Evolutionary conservation across 2,329 filamentous ascomycete species (phyloP).

Genomic region (Diplodia mutila): DNA sequence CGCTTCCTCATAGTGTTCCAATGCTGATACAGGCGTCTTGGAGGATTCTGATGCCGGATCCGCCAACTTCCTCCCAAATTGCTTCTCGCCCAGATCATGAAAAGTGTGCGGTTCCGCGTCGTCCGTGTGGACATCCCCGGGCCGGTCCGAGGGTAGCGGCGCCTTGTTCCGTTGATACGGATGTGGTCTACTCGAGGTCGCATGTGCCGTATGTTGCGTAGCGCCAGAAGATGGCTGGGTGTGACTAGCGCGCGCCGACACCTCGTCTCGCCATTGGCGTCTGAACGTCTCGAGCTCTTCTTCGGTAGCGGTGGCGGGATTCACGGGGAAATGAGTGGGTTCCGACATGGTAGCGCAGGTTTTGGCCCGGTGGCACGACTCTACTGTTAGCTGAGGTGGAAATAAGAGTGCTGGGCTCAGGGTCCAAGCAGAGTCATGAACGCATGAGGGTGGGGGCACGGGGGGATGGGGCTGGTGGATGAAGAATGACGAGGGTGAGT

Average conservation of each 20-base stretch:
- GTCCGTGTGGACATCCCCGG: conserved; percentile 36
- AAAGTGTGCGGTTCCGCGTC: conserved; percentile 47
- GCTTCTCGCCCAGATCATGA: conserved; percentile 52
- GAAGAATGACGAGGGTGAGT: conserved; percentile 12
- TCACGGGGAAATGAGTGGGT: background rate
- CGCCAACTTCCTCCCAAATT: conserved; percentile 49
- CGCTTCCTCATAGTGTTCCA: conserved; percentile 91
- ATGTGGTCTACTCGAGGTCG: conserved; percentile 29
- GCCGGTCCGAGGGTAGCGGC: conserved; percentile 19
- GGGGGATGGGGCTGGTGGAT: background rate
- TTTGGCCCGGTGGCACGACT: background rate
- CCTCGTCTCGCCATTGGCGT: conserved; percentile 82
- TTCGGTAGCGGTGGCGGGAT: conserved; percentile 39
- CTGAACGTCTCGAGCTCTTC: conserved; percentile 85
- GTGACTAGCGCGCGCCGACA: conserved; percentile 54
- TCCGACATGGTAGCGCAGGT: conserved; percentile 1
- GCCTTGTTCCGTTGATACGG: conserved; percentile 33
- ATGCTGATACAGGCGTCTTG: conserved; percentile 69
- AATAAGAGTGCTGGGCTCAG: background rate
- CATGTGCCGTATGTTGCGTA: background rate
- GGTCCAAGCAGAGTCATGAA: conserved; percentile 1
- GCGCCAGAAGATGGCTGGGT: conserved; percentile 30
- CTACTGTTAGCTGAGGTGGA: background rate
- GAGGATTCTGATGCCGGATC: conserved; percentile 41
- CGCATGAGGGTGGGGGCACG: background rate